Base-by-base conservation (phyloP, 345 rosid genomes). In the Syzygium aromaticum region DNA sequence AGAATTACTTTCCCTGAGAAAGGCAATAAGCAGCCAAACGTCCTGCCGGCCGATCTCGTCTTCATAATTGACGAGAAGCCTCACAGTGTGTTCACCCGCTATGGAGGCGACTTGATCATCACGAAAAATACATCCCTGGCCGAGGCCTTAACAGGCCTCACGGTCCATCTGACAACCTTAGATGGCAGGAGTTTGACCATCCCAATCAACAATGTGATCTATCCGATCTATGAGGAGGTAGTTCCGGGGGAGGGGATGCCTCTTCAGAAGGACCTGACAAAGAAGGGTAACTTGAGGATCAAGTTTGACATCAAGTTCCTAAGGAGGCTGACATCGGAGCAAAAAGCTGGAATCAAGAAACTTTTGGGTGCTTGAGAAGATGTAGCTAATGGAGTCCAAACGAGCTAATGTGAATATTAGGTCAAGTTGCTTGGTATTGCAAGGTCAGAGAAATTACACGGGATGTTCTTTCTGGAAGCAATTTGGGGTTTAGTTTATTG, bases 171-270 rank as follows among this genome's bases (percentile, higher is more conserved):
- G 80, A 92, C 93, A 11, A 90, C 96, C 54, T 67, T 97, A 52
- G 98, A 97, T 61, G 98, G 98, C 73, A 91, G 98, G 88, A 94
- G 59, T 77, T 54, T 97, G 77, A 90, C 92, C 27, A 89, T 94
- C 85, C 93, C 98, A 0, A 78, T 97, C 84, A 93, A 88, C 92
- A 94, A 53, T 52, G 94, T 96, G 88, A 92, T 97, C 77, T 92
- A 93, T 87, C 98, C 99, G 9, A 87, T 89, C 38, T 92, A 95
- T 57, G 98, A 94, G 89, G 98, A 95, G 89, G 93, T 95, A 57
- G 97, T 96, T 85, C 95, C 92, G 0, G 90, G 88, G 19, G 99
- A 97, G 91, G 99, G 98, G 15, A 96, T 97, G 99, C 99, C 99
- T 2, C 88, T 92, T 11, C 95, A 94, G 5, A 94, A 94, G 88